Evolutionary conservation across 257 asterid genomes (phyloP), one percentile per base, ranked within the genome.

Genomic region (Solanum peruvianum): DNA sequence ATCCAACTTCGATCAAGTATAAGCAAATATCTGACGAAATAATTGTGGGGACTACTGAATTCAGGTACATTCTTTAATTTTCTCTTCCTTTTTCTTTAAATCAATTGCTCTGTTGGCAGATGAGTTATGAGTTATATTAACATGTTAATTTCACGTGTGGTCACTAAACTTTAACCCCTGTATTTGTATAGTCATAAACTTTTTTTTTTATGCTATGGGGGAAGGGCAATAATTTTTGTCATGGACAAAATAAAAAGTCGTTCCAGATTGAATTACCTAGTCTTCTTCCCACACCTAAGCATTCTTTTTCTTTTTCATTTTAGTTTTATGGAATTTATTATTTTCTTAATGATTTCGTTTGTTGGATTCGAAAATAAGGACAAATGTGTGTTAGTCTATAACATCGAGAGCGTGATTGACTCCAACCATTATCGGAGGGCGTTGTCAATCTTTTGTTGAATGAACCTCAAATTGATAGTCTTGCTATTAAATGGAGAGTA

Each of bases 1-100:
- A 90, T 95, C 90, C 96, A 93, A 87, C 93, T 96, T 66, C 89
- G 89, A 52, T 95, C 95, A 56, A 94, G 91, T 91, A 69, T 94
- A 93, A 93, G 91, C 93, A 90, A 88, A 88, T 89, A 70, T 89
- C 95, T 11, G 92, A 90, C 37, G 93, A 93, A 89, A 86, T 81
- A 56, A 87, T 92, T 37, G 23, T 82, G 4, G 91, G 89, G 78
- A 98, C 93, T 82, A 88, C 92, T 47, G 97, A 94, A 84, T 92
- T 95, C 69, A 93, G 98, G 98, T 96, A 92, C 23, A 44, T 23
- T 85, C 45, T 85, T 29, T 66, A 49, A 25, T 70, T 52, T 18
- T 23, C 62, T 31, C 39, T 35, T 64, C 33, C 75, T 37, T 44
- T 60, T 85, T 85, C 33, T 85, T 85, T 69, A 70, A 23, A 42